These are phyloP conservation scores for Xylaria sp. DNA, from an alignment of 2,329 filamentous ascomycete genomes.

Conservation along the genomic window DNA sequence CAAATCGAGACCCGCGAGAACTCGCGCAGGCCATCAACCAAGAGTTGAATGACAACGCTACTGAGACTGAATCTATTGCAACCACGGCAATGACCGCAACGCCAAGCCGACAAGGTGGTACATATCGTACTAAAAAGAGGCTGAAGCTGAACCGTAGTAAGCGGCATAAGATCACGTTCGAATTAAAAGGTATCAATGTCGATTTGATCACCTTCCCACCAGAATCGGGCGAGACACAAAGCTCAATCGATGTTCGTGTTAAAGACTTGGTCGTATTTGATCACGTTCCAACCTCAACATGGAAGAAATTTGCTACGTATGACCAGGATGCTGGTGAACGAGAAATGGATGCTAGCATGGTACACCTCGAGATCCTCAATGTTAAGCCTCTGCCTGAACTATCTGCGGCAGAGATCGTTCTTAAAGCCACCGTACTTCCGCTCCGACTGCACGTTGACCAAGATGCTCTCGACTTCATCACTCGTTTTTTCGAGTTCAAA, in stretches of 20 bases:
- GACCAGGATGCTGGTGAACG: constrained; percentile 87
- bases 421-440: constrained; percentile 82
- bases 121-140: constrained; percentile 62
- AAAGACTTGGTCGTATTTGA: constrained; percentile 90
- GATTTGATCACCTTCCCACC: constrained; percentile 86
- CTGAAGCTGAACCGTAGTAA: constrained; percentile 85
- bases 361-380: constrained; percentile 87
- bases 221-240: constrained; percentile 81
- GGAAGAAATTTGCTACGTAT: constrained; percentile 98
- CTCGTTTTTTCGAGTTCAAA: constrained; percentile 97
- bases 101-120: constrained; percentile 59
- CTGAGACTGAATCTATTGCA: constrained; percentile 89
- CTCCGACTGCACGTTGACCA: constrained; percentile 95
- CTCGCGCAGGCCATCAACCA: constrained; percentile 86
- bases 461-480: constrained; percentile 96
- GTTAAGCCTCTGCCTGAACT: constrained; percentile 87
- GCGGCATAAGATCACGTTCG: constrained; percentile 94
- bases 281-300: constrained; percentile 92
- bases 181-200: constrained; percentile 83
- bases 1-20: constrained; percentile 85
- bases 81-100: constrained; percentile 75
- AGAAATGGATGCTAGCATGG: constrained; percentile 87
- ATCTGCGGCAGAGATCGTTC: constrained; percentile 87
- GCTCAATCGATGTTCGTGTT: constrained; percentile 84
- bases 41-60: constrained; percentile 84